Evolutionary conservation across 2,329 filamentous ascomycete species (phyloP), one percentile per base, ranked within the genome.

Genomic region (Alternaria consortialis): DNA sequence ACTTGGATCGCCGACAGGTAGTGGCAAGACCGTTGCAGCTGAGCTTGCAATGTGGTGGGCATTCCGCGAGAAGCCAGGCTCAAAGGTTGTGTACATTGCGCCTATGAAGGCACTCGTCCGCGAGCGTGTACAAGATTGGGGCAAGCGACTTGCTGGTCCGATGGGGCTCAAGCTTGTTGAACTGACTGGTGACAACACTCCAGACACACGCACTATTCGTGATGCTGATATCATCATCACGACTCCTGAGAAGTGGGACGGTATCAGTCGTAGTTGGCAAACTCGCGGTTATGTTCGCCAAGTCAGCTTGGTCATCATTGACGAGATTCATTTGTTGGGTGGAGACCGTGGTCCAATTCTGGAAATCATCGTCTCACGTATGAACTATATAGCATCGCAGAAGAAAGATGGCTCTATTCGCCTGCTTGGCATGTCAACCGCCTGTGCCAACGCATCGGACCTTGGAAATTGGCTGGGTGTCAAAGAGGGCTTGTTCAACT

Each of bases 1-100:
- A 3, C 86, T 99, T 8, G 95, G 96, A 7, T 98, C 95, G 2
- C 96, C 95, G 0, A 99, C 96, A 0, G 95, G 95, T 59, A 97
- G 93, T 84, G 95, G 95, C 60, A 99, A 99, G 83, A 99, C 96
- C 0, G 91, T 99, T 40, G 95, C 96, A 17, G 93, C 92, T 50
- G 95, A 99, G 76, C 82, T 99, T 63, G 94, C 96, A 27, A 98
- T 99, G 94, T 99, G 96, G 96, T 97, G 94, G 93, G 94, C 95
- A 3, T 98, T 99, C 81, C 89, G 94, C 13, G 94, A 97, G 76
- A 90, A 91, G 52, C 95, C 95, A 1, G 93, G 94, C 4, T 97
- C 93, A 4, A 99, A 99, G 81, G 94, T 99, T 2, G 95, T 99
- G 12, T 99, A 99, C 77, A 98, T 99, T 75, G 95, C 95, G 2